These are phyloP conservation scores for Xerophyta viscosa DNA, from an alignment of 106 monocot genomes.

Conservation along the genomic window DNA sequence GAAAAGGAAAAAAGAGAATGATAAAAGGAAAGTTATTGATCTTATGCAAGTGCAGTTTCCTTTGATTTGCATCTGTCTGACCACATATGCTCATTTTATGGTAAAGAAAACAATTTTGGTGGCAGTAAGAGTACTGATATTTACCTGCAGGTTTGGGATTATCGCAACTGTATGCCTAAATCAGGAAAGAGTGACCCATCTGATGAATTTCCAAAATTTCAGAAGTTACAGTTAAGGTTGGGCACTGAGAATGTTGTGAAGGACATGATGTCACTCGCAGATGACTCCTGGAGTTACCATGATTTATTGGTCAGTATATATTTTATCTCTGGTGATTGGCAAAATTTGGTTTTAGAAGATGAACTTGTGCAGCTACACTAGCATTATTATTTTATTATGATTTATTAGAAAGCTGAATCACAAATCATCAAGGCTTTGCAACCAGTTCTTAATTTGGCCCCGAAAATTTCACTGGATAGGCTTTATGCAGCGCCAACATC, in stretches of 20 bases:
- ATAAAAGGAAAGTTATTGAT: neutral
- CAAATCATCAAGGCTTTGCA: conserved; percentile 22
- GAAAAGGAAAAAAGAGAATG: neutral
- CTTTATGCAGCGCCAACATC: conserved; percentile 7
- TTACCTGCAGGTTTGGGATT: conserved; percentile 26
- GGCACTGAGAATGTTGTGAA: conserved; percentile 31
- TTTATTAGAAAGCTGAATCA: conserved; percentile 27
- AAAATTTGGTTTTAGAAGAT: too few species aligned
- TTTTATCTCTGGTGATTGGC: too few species aligned
- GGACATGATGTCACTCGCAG: conserved; percentile 19
- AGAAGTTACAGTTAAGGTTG: conserved; percentile 20
- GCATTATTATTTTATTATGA: neutral
- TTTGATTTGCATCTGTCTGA: too few species aligned
- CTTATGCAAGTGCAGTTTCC: too few species aligned
- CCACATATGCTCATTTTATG: too few species aligned
- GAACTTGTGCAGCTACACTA: too few species aligned
- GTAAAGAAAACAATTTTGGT: too few species aligned
- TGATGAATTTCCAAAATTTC: conserved; percentile 26
- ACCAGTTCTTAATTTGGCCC: conserved; percentile 19
- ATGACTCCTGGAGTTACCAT: conserved; percentile 32
- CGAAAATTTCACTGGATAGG: conserved; percentile 19
- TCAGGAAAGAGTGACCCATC: conserved; percentile 1
- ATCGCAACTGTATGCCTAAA: conserved; percentile 9
- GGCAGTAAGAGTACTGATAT: too few species aligned
- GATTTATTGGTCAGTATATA: conserved; percentile 25